A percentile compares a stretch with the other conserved stretches of the same genome.
Evolutionary conservation across 768 basidiomycete genomes (phyloP).

Genomic region (Artomyces pyxidatus): DNA sequence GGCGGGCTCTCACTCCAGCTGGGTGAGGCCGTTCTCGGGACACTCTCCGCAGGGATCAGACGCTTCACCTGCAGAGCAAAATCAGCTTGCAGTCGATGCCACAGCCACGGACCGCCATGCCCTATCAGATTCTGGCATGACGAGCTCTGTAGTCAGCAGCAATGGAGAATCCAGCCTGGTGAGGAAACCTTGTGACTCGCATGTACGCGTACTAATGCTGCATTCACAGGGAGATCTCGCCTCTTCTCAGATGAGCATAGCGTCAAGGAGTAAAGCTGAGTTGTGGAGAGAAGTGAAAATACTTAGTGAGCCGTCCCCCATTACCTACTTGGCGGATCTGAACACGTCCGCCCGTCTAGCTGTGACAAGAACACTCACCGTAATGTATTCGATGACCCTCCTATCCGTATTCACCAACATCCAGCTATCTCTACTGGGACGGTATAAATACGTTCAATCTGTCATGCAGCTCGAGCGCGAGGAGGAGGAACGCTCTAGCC

Average conservation of each 20-base stretch:
- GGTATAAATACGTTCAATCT: slow-evolving; percentile 69
- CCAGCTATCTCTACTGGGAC: slow-evolving; percentile 80
- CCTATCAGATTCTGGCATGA: slow-evolving; percentile 15
- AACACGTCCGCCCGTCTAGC: slow-evolving; percentile 35
- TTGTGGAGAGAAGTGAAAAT: slow-evolving; percentile 93
- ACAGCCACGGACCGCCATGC: neutral
- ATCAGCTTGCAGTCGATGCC: neutral
- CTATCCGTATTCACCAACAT: slow-evolving; percentile 80
- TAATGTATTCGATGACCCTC: slow-evolving; percentile 79
- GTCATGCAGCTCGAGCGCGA: slow-evolving; percentile 54
- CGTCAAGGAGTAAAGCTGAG: slow-evolving; percentile 58
- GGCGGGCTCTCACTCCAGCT: slow-evolving; percentile 31
- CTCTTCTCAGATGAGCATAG: slow-evolving; percentile 12
- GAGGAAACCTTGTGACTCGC: neutral
- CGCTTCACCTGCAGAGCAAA: neutral
- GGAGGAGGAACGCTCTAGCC: slow-evolving; percentile 40
- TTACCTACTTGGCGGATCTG: neutral
- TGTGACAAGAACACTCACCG: slow-evolving; percentile 80
- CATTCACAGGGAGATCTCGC: slow-evolving; percentile 7
- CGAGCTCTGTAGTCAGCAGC: slow-evolving; percentile 16
- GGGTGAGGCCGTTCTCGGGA: slow-evolving; percentile 30
- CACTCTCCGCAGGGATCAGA: slow-evolving; percentile 12
- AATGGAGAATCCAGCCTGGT: slow-evolving; percentile 10
- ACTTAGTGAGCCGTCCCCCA: slow-evolving; percentile 42
- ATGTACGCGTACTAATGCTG: neutral